Conservation (phyloP, 192 early-diverging fungal genomes). For the Gigaspora rosea region DNA sequence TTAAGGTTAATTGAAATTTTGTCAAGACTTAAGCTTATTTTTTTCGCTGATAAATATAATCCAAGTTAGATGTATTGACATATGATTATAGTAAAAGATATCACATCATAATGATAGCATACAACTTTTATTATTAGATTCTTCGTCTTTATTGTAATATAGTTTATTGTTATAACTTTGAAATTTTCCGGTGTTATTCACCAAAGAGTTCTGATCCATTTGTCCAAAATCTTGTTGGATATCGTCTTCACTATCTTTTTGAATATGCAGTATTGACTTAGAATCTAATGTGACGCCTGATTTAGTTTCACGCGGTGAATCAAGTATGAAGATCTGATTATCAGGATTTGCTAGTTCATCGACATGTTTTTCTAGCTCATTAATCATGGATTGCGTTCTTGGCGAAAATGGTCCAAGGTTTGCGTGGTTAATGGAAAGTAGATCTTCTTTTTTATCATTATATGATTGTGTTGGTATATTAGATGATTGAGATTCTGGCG, state of each 20-base stretch:
- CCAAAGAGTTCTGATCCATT: too few species aligned
- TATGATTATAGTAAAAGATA: not conserved
- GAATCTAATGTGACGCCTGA: not conserved
- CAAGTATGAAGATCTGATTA: not conserved
- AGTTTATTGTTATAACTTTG: too few species aligned
- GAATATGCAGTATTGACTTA: too few species aligned
- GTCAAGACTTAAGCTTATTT: not conserved
- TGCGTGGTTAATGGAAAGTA: too few species aligned
- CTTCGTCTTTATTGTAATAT: too few species aligned
- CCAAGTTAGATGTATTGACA: not conserved
- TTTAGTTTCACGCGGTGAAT: not conserved
- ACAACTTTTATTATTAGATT: not conserved
- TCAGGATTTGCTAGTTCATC: not conserved
- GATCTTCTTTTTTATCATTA: too few species aligned
- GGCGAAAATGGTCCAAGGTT: not conserved
- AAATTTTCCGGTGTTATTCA: not conserved
- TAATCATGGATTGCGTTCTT: not conserved
- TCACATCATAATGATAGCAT: not conserved
- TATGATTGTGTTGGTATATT: too few species aligned
- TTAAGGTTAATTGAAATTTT: not conserved
- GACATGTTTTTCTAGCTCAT: slow-evolving; percentile 14
- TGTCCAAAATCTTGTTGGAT: not conserved
- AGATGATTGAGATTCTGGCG: too few species aligned
- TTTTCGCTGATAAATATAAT: not conserved
- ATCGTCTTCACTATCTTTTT: not conserved